A percentile compares a stretch with the other conserved stretches of the same genome.
Conservation (phyloP, 2,329 filamentous ascomycete species). For the Aspergillus sp. region DNA sequence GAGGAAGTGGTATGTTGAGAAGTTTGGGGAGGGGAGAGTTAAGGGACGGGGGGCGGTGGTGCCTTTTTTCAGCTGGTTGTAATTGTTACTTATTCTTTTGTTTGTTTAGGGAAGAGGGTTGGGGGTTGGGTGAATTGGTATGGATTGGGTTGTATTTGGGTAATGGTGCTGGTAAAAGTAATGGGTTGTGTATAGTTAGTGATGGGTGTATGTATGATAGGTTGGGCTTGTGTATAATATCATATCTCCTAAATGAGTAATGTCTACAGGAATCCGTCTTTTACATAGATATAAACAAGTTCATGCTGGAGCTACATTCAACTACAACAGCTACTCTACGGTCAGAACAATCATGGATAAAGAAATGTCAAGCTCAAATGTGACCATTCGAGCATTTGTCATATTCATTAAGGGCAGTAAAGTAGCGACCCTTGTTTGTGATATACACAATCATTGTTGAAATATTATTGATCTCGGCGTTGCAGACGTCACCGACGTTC, state of each 20-base stretch:
- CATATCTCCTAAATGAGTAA: no score
- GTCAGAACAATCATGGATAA: no score
- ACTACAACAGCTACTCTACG: no score
- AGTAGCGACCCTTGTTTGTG: slow-evolving; percentile 21
- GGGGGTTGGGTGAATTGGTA: neutral
- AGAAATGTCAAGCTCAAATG: neutral
- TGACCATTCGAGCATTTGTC: neutral
- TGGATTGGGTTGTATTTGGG: neutral
- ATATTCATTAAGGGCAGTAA: slow-evolving; percentile 13
- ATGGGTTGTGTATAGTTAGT: neutral
- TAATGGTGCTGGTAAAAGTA: no score
- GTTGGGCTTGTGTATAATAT: neutral
- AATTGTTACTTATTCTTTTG: slow-evolving; percentile 11
- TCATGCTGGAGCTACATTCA: no score
- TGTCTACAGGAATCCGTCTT: no score
- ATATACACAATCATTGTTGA: slow-evolving; percentile 38
- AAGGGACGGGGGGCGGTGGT: slow-evolving; percentile 72
- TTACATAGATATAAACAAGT: no score
- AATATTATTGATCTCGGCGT: slow-evolving; percentile 31
- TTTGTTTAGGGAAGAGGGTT: neutral
- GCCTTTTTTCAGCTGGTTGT: slow-evolving; percentile 53
- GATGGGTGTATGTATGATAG: neutral
- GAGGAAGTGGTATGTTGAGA: slow-evolving; percentile 80
- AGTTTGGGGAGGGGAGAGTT: slow-evolving; percentile 83
- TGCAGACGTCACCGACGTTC: slow-evolving; percentile 18